phyloP scores from a whole-genome alignment of 345 rosid genomes.

The Anacardium occidentale region DNA sequence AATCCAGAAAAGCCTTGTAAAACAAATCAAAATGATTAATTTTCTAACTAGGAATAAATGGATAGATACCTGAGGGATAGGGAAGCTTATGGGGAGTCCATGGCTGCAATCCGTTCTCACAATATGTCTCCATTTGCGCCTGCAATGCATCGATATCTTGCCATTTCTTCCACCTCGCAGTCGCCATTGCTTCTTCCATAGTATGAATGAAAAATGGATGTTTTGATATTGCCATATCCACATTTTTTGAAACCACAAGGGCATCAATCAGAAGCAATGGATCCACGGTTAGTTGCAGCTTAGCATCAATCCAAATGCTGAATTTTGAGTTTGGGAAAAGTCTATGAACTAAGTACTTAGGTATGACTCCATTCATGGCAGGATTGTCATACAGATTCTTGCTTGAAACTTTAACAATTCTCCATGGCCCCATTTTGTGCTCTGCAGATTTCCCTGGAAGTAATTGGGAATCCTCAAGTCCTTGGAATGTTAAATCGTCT shows the following conservation, averaged over 20 bases:
- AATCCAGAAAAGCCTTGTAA: too few species aligned
- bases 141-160: constrained; percentile 52
- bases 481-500: constrained; percentile 55
- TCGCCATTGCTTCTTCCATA: constrained; percentile 95
- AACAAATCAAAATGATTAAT: too few species aligned
- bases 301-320: constrained; percentile 90
- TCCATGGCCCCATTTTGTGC: constrained; percentile 64
- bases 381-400: constrained; percentile 55
- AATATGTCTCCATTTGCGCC: constrained; percentile 84
- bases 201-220: constrained; percentile 73
- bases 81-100: constrained; percentile 74
- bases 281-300: constrained; percentile 79
- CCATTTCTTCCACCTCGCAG: constrained; percentile 97
- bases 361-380: constrained; percentile 89
- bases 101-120: constrained; percentile 77
- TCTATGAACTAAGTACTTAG: constrained; percentile 76
- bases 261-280: constrained; percentile 75
- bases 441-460: constrained; percentile 27
- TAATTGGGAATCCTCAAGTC: constrained; percentile 45
- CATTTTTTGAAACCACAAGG: constrained; percentile 45
- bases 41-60: not conserved
- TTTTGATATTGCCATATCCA: constrained; percentile 73
- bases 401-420: constrained; percentile 46
- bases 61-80: constrained; percentile 62
- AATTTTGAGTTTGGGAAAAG: constrained; percentile 77